A percentile compares a stretch with the other conserved stretches of the same genome.
phyloP scores from a whole-genome alignment of 2,329 filamentous ascomycete genomes.

The Aspergillus fischeri region DNA sequence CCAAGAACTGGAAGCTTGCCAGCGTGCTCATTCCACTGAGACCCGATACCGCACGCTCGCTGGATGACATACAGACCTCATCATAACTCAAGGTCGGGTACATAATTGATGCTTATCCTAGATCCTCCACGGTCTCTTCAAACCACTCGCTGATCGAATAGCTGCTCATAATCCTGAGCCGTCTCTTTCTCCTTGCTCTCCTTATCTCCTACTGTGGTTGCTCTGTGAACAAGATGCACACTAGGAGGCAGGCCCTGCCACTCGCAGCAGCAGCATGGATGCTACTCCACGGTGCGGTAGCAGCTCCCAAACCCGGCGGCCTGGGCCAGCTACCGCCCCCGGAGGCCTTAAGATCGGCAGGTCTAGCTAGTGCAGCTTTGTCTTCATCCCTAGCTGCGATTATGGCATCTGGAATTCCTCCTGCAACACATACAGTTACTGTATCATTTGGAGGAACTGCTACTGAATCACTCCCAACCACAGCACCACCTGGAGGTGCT shows the following conservation, averaged over 20 bases:
- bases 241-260: conserved; percentile 10
- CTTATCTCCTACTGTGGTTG: background rate
- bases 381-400: background rate
- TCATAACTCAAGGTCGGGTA: conserved; percentile 1
- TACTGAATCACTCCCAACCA: background rate
- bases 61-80: conserved; percentile 6
- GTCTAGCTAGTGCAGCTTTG: background rate
- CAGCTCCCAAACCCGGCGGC: background rate
- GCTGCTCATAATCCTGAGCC: background rate
- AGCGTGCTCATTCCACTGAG: background rate
- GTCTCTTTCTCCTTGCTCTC: background rate
- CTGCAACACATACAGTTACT: background rate
- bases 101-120: background rate
- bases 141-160: background rate
- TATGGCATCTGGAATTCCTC: background rate
- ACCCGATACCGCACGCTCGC: background rate
- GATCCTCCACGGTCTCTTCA: background rate
- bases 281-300: conserved; percentile 11
- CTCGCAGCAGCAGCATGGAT: conserved; percentile 15
- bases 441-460: background rate
- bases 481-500: background rate
- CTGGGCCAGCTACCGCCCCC: background rate
- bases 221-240: conserved; percentile 14
- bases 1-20: background rate
- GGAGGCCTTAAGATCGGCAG: background rate